Percentiles rank a stretch among this genome's conserved stretches.
phyloP scores from a whole-genome alignment of 768 basidiomycete genomes.

The Guyanaporus albipodus region DNA sequence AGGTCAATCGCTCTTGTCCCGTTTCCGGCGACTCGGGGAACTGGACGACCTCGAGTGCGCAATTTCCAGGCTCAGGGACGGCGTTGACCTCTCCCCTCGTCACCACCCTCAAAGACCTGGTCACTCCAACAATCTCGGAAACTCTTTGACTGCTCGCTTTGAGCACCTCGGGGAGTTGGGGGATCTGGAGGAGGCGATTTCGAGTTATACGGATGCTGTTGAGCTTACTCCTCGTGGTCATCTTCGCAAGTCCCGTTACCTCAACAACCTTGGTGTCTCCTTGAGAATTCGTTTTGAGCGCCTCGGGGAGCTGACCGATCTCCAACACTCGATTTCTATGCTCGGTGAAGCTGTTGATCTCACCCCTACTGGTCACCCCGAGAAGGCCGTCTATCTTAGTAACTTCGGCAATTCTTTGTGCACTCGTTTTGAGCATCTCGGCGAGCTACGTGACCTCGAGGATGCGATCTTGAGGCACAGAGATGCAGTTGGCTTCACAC shows the following conservation, averaged over 20 bases:
- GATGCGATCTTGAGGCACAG: background rate
- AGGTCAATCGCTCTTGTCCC: too few relatives aligned
- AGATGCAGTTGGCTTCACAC: background rate
- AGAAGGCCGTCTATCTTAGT: background rate
- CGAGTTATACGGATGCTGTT: background rate
- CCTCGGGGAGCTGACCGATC: background rate
- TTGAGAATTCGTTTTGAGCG: background rate
- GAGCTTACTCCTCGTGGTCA: background rate
- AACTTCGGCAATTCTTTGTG: background rate
- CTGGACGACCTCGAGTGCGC: too few relatives aligned
- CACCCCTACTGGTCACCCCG: background rate
- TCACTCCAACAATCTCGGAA: too few relatives aligned
- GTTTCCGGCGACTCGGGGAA: too few relatives aligned
- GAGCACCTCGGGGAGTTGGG: background rate
- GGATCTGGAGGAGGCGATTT: background rate
- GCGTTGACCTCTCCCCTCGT: too few relatives aligned
- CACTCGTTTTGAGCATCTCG: background rate
- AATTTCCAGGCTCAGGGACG: too few relatives aligned
- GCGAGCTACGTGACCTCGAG: background rate
- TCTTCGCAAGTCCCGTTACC: background rate
- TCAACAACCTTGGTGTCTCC: background rate
- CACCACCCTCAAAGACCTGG: too few relatives aligned
- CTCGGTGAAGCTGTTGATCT: background rate
- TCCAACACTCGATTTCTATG: background rate
- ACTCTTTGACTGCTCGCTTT: too few relatives aligned